Evolutionary conservation across 805 yeast species (phyloP).

Genomic region (Candida broadrunensis): DNA sequence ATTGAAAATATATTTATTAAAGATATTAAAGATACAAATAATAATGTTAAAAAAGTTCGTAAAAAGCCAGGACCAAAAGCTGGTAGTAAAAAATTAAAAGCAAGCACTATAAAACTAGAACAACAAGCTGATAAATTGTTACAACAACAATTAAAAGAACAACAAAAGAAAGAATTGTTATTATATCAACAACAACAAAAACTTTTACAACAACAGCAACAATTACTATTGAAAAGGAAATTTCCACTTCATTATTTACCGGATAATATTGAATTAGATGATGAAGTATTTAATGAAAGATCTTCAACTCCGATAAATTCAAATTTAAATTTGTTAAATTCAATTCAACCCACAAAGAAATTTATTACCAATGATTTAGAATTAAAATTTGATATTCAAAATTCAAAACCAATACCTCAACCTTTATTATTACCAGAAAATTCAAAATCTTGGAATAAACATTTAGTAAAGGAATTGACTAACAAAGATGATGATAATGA

Average conservation of each 20-base stretch:
- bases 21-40: background rate
- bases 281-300: slow-evolving; percentile 6
- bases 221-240: slow-evolving; percentile 9
- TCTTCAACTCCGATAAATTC: background rate
- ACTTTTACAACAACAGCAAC: slow-evolving; percentile 3
- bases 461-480: slow-evolving; percentile 8
- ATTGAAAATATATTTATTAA: background rate
- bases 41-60: background rate
- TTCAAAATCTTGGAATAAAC: slow-evolving; percentile 16
- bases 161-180: slow-evolving; percentile 4
- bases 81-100: background rate
- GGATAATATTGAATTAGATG: slow-evolving; percentile 15
- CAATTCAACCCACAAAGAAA: slow-evolving; percentile 26
- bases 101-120: background rate
- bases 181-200: slow-evolving; percentile 2
- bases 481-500: slow-evolving; percentile 1
- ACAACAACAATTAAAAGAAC: slow-evolving; percentile 1
- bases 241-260: slow-evolving; percentile 35
- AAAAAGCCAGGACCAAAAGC: slow-evolving; percentile 1
- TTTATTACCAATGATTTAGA: slow-evolving; percentile 27
- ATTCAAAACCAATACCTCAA: slow-evolving; percentile 21
- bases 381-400: slow-evolving; percentile 30
- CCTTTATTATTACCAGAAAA: slow-evolving; percentile 22
- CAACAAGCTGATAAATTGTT: background rate
- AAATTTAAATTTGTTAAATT: background rate